These are phyloP conservation scores for Apium graveolens DNA, from an alignment of 129 eudicot genomes.

Conservation along the genomic window DNA sequence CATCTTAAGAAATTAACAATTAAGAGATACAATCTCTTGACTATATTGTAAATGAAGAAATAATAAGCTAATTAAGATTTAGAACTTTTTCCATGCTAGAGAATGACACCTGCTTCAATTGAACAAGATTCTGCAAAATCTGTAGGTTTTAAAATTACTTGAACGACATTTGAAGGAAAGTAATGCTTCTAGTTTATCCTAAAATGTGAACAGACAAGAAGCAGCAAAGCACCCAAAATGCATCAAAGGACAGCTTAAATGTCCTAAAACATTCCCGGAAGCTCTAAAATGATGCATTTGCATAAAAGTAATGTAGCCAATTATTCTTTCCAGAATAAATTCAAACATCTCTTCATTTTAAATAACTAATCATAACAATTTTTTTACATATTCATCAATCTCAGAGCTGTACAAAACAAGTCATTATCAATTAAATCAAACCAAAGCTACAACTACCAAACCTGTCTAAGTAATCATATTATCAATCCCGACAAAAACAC, in stretches of 20 bases:
- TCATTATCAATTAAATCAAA: too few relatives aligned
- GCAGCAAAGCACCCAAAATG: background rate
- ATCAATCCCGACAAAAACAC: too few relatives aligned
- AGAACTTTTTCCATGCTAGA: slow-evolving; percentile 45
- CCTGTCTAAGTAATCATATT: too few relatives aligned
- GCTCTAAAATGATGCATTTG: background rate
- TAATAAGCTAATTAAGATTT: background rate
- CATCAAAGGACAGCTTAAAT: background rate
- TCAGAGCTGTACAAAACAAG: background rate
- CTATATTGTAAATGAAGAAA: background rate
- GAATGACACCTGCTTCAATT: slow-evolving; percentile 85
- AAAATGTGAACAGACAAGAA: background rate
- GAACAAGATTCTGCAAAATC: slow-evolving; percentile 65
- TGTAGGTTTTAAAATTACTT: slow-evolving; percentile 30
- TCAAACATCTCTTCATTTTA: background rate
- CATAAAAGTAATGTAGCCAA: background rate
- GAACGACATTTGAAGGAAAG: slow-evolving; percentile 3
- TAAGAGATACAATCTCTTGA: background rate
- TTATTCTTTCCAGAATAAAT: background rate
- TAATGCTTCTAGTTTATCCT: background rate
- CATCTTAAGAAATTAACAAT: background rate
- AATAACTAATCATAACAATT: background rate
- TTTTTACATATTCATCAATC: too few relatives aligned
- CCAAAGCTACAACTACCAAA: background rate
- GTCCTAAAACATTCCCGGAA: too few relatives aligned